Evolutionary conservation across 1,284 basidiomycete species (phyloP), one percentile per base, ranked within the genome.

Genomic region (Sanghuangporus baumii): DNA sequence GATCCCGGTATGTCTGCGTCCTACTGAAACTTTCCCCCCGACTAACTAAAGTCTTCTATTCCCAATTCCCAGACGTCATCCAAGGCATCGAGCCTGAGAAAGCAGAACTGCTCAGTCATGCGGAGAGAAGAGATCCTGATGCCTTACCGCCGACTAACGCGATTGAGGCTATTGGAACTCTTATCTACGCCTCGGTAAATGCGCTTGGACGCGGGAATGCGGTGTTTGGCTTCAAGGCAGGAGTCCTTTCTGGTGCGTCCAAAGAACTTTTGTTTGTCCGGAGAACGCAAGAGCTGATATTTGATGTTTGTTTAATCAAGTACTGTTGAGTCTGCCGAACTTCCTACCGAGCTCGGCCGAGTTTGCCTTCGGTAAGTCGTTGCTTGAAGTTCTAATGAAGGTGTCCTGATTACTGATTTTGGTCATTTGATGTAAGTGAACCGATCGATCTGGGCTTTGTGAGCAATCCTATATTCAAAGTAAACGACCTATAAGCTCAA

Each of bases 181-280:
- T 74, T 60, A 12, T 84, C 0, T 83, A 87, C 68, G 69, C 74
- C 14, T 64, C 70, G 0, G 63, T 78, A 7, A 71, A 70, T 3
- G 74, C 74, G 0, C 67, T 88, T 0, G 75, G 78, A 1, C 73
- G 78, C 16, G 89, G 88, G 5, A 88, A 91, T 68, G 72, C 76
- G 2, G 74, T 94, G 63, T 96, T 87, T 66, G 90, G 89, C 0
- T 60, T 94, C 67, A 96, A 96, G 74, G 92, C 89, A 0, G 91
- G 85, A 0, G 66, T 88, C 8, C 71, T 95, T 55, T 85, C 88
- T 47, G 78, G 85, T 80, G 43, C 16, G 43, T 18, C 6, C 43
- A 6, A 18, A 46, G 8, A 16, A 14, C 6, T 12, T 11, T 46
- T 5, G 1, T n/a, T 46, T 4, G 16, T 14, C 14, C 14, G 14